Evolutionary conservation across 2,329 filamentous ascomycete genomes (phyloP), one percentile per base, ranked within the genome.

Genomic region (Ceratocystis huliohia): DNA sequence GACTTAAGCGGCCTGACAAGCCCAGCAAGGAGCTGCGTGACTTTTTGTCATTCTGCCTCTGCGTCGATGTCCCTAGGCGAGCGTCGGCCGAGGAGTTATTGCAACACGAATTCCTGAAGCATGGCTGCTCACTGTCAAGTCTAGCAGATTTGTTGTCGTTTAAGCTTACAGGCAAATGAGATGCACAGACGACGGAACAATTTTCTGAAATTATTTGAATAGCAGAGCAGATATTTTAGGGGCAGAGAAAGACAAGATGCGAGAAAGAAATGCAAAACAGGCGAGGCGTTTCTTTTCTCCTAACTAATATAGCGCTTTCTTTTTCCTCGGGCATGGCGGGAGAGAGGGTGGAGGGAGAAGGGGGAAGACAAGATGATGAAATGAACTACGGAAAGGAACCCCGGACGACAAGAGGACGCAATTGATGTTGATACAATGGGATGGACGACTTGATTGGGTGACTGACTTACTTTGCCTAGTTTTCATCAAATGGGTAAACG

Each of bases 1-100:
- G 91, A 67, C 83, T 99, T 70, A 99, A 99, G 88, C 96, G 96
- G 78, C 93, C 94, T 0, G 93, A 99, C 78, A 96, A 96, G 79
- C 84, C 97, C 68, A 95, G 89, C 79, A 96, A 96, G 80, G 94
- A 97, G 78, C 85, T 99, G 71, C 97, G 97, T 81, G 89, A 90
- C 25, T 99, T 99, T 84, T 77, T 99, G 73, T 94, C 89, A 30
- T 92, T 96, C 69, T 99, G 94, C 76, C 82, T 99, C 61, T 97
- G 94, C 72, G 94, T 99, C 61, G 93, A 97, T 73, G 92, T 99
- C 73, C 92, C 93, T 80, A 93, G 88, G 74, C 86, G 94, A 74
- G 94, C 94, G 13, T 96, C 91, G 30, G 91, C 94, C 0, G 84
- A 90, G 69, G 94, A 99, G 77, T 81, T 99, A 63, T 80, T 97